Conservation (phyloP, 805 yeast genomes). For the Ogataea chonburiensis region DNA sequence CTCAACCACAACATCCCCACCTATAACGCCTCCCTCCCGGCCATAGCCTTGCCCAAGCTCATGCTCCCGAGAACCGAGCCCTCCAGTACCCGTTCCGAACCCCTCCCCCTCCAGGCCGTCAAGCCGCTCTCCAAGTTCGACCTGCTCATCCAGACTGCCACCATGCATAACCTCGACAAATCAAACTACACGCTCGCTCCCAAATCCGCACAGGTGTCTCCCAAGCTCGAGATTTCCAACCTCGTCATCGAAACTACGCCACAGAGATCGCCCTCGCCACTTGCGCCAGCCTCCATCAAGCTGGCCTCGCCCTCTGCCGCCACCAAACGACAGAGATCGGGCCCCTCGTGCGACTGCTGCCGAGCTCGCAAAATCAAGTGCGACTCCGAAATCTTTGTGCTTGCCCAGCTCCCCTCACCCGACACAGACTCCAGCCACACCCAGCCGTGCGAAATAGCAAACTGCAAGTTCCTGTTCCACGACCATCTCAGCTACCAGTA, state of each 20-base stretch:
- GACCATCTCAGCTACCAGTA: constrained; percentile 29
- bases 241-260: constrained; percentile 14
- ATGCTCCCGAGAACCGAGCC: constrained; percentile 7
- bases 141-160: constrained; percentile 33
- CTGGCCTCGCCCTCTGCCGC: constrained; percentile 34
- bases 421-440: neutral
- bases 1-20: constrained; percentile 32
- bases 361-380: constrained; percentile 70
- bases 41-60: constrained; percentile 8
- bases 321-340: constrained; percentile 57
- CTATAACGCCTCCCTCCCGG: constrained; percentile 20
- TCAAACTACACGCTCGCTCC: constrained; percentile 7
- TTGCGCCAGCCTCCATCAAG: constrained; percentile 25
- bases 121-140: constrained; percentile 28
- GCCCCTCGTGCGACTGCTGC: constrained; percentile 75
- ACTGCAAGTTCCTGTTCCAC: constrained; percentile 29
- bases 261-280: neutral
- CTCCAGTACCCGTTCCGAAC: constrained; percentile 4
- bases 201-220: constrained; percentile 19
- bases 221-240: constrained; percentile 23
- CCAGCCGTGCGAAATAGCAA: constrained; percentile 28
- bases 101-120: constrained; percentile 1
- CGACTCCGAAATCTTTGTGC: constrained; percentile 55
- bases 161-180: constrained; percentile 15
- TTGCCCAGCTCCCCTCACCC: constrained; percentile 23